Conservation (phyloP, 2,329 filamentous ascomycete genomes). For the Simplicillium aogashimaense region DNA sequence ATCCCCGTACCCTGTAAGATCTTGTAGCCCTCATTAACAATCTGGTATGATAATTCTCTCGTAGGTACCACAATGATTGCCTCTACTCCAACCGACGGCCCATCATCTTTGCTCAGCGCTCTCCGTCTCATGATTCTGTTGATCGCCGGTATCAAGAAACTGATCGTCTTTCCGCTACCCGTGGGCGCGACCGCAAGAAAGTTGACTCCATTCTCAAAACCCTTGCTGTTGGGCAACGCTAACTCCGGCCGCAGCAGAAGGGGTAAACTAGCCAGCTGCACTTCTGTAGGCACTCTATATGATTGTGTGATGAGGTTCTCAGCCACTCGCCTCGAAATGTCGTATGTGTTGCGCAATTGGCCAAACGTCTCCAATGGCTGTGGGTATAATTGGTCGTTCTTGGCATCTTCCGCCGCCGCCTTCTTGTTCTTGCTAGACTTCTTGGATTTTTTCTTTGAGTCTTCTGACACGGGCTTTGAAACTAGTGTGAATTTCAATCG, state of each 20-base stretch:
- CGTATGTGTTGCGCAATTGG: constrained; percentile 60
- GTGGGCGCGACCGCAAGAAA: constrained; percentile 87
- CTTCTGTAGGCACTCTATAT: constrained; percentile 82
- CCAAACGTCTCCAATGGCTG: constrained; percentile 71
- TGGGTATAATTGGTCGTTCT: constrained; percentile 58
- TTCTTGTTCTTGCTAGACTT: constrained; percentile 40
- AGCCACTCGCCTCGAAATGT: constrained; percentile 62
- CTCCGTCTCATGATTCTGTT: constrained; percentile 58
- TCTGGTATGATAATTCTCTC: constrained; percentile 68
- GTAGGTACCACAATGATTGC: constrained; percentile 70
- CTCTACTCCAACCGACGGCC: constrained; percentile 40
- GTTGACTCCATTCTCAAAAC: constrained; percentile 44
- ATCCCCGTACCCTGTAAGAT: constrained; percentile 66
- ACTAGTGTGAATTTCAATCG: constrained; percentile 77
- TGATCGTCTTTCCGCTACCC: constrained; percentile 91
- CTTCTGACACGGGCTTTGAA: constrained; percentile 28
- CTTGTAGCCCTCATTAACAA: constrained; percentile 79
- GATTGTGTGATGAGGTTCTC: constrained; percentile 78
- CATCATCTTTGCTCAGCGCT: constrained; percentile 31
- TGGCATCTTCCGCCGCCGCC: constrained; percentile 33
- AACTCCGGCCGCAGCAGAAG: constrained; percentile 54
- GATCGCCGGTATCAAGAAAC: constrained; percentile 81
- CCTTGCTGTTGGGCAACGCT: constrained; percentile 31
- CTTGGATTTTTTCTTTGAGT: constrained; percentile 43
- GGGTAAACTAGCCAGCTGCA: constrained; percentile 80